Evolutionary conservation across 345 rosid genomes (phyloP), one percentile per base, ranked within the genome.

Genomic region (Orychophragmus violaceus): DNA sequence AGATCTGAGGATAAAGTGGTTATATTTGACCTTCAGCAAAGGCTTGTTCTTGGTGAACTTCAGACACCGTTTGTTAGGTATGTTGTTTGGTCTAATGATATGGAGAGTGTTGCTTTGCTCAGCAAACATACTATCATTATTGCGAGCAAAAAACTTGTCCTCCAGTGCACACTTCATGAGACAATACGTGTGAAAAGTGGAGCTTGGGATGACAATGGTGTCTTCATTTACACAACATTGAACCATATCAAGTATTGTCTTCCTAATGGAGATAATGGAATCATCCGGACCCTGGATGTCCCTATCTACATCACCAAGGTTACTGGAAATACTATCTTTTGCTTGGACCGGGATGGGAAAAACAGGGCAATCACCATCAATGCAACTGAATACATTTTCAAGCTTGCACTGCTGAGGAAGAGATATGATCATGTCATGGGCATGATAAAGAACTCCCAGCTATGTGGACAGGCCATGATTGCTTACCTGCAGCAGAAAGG

Each of bases 401-500:
- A 94, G 81, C 82, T 88, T 17, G 76, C 96, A 17, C 79, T 94
- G 19, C 64, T 90, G 78, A 82, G 76, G 72, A 90, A 90, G 85
- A 88, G 80, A 45, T 94, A 82, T 72, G 97, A 94, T 52, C 80
- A 87, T 76, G 99, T 90, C 42, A 87, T 90, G 97, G 84, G 84
- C 81, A 94, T 94, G 99, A 94, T 94, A 61, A 88, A 78, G 82
- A 87, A 83, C 73, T 88, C 97, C 8, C 90, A 88, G 81, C 96
- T 94, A 22, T 88, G 97, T 75, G 99, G 99, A 42, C 92, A 94
- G 78, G 97, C 97, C 39, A 80, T 94, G 96, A 88, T 90, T 65
- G 92, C 99, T 35, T 90, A 94, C 77, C 80, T 94, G 72, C 99
- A 94, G 68, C 97, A 90, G 72, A 94, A 90, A 72, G 97, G 96